Base-by-base conservation (phyloP, 345 rosid genomes). In the Eucalyptus regnans region DNA sequence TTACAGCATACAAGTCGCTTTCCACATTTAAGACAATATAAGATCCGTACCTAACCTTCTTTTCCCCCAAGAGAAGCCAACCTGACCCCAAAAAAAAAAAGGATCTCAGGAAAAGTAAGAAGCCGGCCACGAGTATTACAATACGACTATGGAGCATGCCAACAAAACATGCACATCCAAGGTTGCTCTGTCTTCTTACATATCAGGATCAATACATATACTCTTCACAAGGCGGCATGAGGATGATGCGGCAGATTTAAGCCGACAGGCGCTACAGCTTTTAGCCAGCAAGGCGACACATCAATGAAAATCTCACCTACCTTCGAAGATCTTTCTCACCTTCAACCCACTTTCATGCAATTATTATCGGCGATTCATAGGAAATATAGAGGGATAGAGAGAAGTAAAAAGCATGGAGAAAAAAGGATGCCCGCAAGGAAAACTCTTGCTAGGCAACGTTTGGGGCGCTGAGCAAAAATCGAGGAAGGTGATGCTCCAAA, bases 401-500 rank as follows among this genome's bases (percentile, higher is more conserved):
- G 84, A 76, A 41, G 48, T 41, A 20, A 76, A 76, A 41, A 11
- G 48, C 84, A 76, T 7, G 29, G 84, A 62, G 84, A 6, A 76
- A 76, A 76, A 76, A 41, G 84, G 84, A 23, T 37, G 83, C 14
- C 14, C 29, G 27, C 83, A 76, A 37, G 83, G 83, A 76, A 41
- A 76, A 76, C 83, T 76, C 84, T 76, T 76, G 84, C 84, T 76
- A 76, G 84, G 48, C 84, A 41, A 76, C 84, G 44, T 76, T 76
- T 8, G 48, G 48, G 12, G 5, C 48, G 15, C 84, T 20, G 66
- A 96, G 95, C 90, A 93, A 92, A 94, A 97, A 96, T 50, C 93
- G 93, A 92, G 99, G 98, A 89, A 97, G 97, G 90, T 95, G 93
- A 91, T 92, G 97, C 93, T 96, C 96, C 94, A 96, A 92, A 88